phyloP scores from a whole-genome alignment of 768 basidiomycete genomes.

The Leccinellum albellum region DNA sequence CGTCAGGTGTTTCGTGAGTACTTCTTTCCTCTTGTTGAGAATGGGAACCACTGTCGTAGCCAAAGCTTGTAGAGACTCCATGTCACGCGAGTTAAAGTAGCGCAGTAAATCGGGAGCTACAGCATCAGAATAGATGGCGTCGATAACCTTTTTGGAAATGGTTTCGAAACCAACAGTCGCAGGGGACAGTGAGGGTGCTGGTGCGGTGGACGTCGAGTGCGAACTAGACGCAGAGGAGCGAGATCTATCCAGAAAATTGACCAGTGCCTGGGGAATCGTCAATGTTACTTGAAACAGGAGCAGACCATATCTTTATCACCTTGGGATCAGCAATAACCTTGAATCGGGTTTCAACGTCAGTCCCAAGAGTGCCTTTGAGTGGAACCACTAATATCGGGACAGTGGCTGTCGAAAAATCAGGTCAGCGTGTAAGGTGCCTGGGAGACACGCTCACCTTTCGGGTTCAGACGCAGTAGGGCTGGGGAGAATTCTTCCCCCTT shows the following conservation, averaged over 20 bases:
- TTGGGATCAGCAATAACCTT: slow-evolving; percentile 74
- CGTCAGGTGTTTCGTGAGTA: slow-evolving; percentile 46
- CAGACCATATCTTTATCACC: slow-evolving; percentile 28
- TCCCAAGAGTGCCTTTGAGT: slow-evolving; percentile 62
- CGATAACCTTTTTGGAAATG: slow-evolving; percentile 29
- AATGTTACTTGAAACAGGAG: background rate
- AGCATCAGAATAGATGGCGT: slow-evolving; percentile 58
- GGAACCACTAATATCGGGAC: slow-evolving; percentile 87
- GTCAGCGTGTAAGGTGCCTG: slow-evolving; percentile 5
- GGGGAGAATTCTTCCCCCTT: slow-evolving; percentile 79
- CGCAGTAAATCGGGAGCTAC: slow-evolving; percentile 61
- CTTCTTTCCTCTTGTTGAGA: slow-evolving; percentile 46
- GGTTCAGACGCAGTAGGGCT: slow-evolving; percentile 73
- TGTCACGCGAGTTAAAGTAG: slow-evolving; percentile 57
- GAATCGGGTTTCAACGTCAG: slow-evolving; percentile 74
- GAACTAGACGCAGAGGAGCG: slow-evolving; percentile 65
- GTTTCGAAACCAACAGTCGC: slow-evolving; percentile 70
- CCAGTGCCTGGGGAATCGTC: slow-evolving; percentile 49
- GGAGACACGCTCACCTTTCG: slow-evolving; percentile 48
- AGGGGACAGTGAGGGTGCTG: slow-evolving; percentile 73
- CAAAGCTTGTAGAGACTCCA: slow-evolving; percentile 46
- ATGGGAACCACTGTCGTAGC: slow-evolving; percentile 40
- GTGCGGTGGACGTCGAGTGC: slow-evolving; percentile 65
- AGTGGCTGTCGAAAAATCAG: slow-evolving; percentile 46
- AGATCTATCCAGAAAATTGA: slow-evolving; percentile 81